Evolutionary conservation across 2,329 filamentous ascomycete genomes (phyloP).

Genomic region (Blastomyces silverae): DNA sequence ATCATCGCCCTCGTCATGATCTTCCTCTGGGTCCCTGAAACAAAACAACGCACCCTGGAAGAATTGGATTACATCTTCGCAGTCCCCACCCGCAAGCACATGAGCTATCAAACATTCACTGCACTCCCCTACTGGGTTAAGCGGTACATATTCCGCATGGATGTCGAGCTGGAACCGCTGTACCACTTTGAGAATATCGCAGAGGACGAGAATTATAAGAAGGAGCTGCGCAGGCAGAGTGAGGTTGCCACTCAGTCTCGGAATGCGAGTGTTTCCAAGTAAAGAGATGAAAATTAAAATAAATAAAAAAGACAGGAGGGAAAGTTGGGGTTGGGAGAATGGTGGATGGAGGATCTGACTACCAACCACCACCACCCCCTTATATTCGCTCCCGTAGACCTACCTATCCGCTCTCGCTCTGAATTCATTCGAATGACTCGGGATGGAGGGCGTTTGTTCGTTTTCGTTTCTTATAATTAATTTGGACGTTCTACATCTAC

Average conservation of each 20-base stretch:
- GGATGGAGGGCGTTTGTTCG: too few relatives aligned
- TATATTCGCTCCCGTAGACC: neutral
- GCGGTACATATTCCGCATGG: conserved; percentile 50
- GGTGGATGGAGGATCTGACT: too few relatives aligned
- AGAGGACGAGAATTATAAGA: conserved; percentile 13
- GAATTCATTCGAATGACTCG: too few relatives aligned
- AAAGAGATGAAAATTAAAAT: neutral
- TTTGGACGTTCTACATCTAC: too few relatives aligned
- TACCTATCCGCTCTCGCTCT: too few relatives aligned
- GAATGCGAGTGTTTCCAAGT: conserved; percentile 2
- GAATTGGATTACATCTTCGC: conserved; percentile 55
- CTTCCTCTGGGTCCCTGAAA: conserved; percentile 55
- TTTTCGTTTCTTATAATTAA: too few relatives aligned
- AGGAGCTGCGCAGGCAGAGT: neutral
- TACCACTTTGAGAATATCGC: conserved; percentile 44
- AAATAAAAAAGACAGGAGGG: too few relatives aligned
- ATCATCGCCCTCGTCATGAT: conserved; percentile 56
- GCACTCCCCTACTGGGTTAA: conserved; percentile 57
- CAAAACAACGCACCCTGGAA: conserved; percentile 50
- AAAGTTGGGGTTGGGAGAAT: too few relatives aligned
- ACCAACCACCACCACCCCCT: neutral
- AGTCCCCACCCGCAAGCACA: conserved; percentile 53
- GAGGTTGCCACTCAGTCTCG: neutral
- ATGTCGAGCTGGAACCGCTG: conserved; percentile 44
- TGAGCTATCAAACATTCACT: conserved; percentile 52